Conservation (phyloP, 495 filamentous ascomycete genomes). For the Halenospora varia region DNA sequence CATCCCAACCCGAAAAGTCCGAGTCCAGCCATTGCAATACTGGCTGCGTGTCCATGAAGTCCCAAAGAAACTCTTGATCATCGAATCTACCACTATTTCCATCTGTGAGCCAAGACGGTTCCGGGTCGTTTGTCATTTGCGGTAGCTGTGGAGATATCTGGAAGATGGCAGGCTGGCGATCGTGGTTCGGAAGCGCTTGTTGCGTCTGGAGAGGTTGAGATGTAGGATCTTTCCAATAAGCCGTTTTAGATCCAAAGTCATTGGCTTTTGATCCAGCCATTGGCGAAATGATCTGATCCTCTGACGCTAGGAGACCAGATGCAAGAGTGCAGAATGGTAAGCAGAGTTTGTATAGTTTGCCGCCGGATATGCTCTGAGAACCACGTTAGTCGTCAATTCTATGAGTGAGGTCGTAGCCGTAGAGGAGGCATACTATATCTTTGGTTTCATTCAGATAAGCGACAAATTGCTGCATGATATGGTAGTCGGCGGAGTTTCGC, state of each 20-base stretch:
- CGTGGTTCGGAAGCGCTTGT: background rate
- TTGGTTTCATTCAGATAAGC: slow-evolving; percentile 7
- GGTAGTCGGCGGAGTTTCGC: background rate
- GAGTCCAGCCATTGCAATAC: slow-evolving; percentile 14
- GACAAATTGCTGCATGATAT: slow-evolving; percentile 9
- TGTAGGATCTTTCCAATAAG: background rate
- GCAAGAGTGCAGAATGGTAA: slow-evolving; percentile 6
- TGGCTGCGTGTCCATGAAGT: slow-evolving; percentile 7
- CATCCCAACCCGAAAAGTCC: slow-evolving; percentile 5
- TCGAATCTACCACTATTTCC: no score
- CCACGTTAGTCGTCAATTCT: no score
- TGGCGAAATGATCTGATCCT: background rate
- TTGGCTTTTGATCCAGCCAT: background rate
- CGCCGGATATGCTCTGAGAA: slow-evolving; percentile 2
- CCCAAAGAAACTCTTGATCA: background rate
- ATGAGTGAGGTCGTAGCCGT: background rate
- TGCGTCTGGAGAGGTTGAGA: background rate
- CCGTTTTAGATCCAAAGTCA: background rate
- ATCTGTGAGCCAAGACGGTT: no score
- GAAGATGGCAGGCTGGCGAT: background rate
- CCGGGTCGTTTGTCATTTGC: background rate
- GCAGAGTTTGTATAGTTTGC: slow-evolving; percentile 15
- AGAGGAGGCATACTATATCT: slow-evolving; percentile 4
- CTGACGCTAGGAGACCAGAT: background rate
- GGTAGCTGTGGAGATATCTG: background rate